Conservation (phyloP, 805 yeast genomes). For the Candida gorgasii region DNA sequence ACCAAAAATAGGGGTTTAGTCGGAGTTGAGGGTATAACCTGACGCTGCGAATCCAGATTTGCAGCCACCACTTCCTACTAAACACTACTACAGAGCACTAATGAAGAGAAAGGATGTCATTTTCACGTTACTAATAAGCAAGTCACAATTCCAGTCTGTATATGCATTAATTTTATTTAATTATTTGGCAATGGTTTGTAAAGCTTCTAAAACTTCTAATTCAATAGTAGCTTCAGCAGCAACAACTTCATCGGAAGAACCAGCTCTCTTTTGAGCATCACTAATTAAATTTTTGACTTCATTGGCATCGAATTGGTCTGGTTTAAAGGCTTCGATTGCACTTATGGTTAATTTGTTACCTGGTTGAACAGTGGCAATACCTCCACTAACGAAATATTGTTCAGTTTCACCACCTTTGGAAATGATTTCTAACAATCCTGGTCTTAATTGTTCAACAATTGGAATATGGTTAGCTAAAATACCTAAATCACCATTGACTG, state of each 20-base stretch:
- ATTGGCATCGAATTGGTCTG: conserved; percentile 80
- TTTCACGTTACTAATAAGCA: too few species aligned
- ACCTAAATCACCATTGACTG: conserved; percentile 95
- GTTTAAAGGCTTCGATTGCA: conserved; percentile 93
- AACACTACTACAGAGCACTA: too few species aligned
- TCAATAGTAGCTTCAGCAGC: conserved; percentile 96
- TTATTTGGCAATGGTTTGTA: conserved; percentile 65
- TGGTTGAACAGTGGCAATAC: conserved; percentile 95
- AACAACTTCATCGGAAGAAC: conserved; percentile 80
- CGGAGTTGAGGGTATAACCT: background rate
- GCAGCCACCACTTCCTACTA: background rate
- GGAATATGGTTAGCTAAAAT: conserved; percentile 97
- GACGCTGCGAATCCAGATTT: conserved; percentile 6
- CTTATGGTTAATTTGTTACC: conserved; percentile 87
- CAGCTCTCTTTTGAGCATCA: conserved; percentile 90
- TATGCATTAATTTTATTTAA: conserved; percentile 8
- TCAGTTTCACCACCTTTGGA: conserved; percentile 70
- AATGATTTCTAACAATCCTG: conserved; percentile 92
- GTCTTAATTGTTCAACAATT: conserved; percentile 90
- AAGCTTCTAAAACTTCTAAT: conserved; percentile 94
- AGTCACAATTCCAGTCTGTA: conserved; percentile 1
- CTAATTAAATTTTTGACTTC: conserved; percentile 78
- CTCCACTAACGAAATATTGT: conserved; percentile 92
- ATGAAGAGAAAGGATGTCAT: too few species aligned
- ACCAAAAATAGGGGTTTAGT: background rate